Conservation (phyloP, 1,284 basidiomycete genomes). For the Trametes polyzona region DNA sequence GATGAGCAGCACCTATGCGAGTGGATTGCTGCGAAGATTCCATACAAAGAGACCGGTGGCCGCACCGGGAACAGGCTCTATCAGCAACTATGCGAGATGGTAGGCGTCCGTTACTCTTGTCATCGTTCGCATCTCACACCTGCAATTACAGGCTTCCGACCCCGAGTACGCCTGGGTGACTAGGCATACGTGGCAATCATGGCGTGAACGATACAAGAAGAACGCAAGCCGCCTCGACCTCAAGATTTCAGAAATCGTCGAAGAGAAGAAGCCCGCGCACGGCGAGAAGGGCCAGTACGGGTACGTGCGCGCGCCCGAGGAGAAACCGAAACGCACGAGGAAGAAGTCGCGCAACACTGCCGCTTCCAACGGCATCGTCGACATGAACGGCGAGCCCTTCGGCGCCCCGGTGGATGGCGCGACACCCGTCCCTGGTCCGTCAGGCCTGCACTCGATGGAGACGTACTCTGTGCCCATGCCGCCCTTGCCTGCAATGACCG, state of each 20-base stretch:
- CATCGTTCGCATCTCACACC: background rate
- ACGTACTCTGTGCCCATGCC: slow-evolving; percentile 27
- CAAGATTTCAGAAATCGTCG: slow-evolving; percentile 65
- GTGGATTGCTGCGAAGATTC: slow-evolving; percentile 80
- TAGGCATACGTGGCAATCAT: slow-evolving; percentile 86
- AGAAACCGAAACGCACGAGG: slow-evolving; percentile 59
- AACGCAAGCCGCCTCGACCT: slow-evolving; percentile 66
- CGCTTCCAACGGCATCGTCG: slow-evolving; percentile 1
- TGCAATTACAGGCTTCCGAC: slow-evolving; percentile 54
- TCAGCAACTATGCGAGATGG: slow-evolving; percentile 61
- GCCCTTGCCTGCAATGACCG: slow-evolving; percentile 20
- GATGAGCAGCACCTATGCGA: slow-evolving; percentile 72
- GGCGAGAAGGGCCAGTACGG: slow-evolving; percentile 80
- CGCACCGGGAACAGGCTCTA: slow-evolving; percentile 81
- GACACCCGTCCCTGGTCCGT: slow-evolving; percentile 13
- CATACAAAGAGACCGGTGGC: slow-evolving; percentile 77
- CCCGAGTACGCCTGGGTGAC: slow-evolving; percentile 77
- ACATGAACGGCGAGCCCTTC: slow-evolving; percentile 20
- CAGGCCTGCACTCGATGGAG: slow-evolving; percentile 26
- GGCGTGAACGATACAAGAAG: slow-evolving; percentile 86
- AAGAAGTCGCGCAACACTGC: slow-evolving; percentile 42
- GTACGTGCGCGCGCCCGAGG: slow-evolving; percentile 71
- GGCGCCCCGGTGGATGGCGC: slow-evolving; percentile 16
- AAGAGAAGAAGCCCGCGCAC: slow-evolving; percentile 61
- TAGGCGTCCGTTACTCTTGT: slow-evolving; percentile 31